Evolutionary conservation across 495 filamentous ascomycete genomes (phyloP).

Genomic region (Daldinia bambusicola): DNA sequence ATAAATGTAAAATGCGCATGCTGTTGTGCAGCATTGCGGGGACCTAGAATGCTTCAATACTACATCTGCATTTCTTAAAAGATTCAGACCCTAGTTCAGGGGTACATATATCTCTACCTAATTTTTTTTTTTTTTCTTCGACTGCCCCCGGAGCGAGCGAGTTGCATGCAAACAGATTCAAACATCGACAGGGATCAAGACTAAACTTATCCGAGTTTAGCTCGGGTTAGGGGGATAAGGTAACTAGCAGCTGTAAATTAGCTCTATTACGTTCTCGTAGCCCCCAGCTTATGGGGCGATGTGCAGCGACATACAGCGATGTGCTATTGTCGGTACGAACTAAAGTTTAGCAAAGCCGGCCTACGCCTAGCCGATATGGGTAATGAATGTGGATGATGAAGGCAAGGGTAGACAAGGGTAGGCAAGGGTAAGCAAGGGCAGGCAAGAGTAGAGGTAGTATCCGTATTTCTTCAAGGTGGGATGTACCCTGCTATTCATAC

Average conservation of each 20-base stretch:
- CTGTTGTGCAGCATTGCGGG: constrained; percentile 1
- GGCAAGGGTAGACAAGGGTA: background rate
- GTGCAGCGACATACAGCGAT: background rate
- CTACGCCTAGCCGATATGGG: background rate
- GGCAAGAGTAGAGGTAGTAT: constrained; percentile 4
- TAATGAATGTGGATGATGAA: background rate
- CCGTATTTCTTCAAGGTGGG: constrained; percentile 4
- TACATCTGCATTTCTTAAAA: constrained; percentile 2
- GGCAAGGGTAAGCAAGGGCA: background rate
- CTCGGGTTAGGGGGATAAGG: constrained; percentile 7
- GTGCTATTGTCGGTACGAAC: constrained; percentile 9
- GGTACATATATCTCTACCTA: constrained; percentile 19
- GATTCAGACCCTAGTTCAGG: constrained; percentile 37
- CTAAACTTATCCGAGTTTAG: constrained; percentile 20
- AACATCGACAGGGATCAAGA: constrained; percentile 15
- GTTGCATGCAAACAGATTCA: constrained; percentile 10
- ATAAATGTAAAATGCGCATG: background rate
- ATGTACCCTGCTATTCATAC: constrained; percentile 27
- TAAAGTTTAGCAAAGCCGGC: background rate
- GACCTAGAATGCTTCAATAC: constrained; percentile 12
- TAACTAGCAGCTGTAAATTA: constrained; percentile 23
- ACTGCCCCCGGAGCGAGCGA: constrained; percentile 2
- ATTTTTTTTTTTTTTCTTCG: constrained; percentile 7
- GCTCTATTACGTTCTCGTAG: constrained; percentile 20
- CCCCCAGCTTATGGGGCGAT: constrained; percentile 30